Base-by-base conservation (phyloP, 495 filamentous ascomycete genomes). In the Penicillium desertorum region DNA sequence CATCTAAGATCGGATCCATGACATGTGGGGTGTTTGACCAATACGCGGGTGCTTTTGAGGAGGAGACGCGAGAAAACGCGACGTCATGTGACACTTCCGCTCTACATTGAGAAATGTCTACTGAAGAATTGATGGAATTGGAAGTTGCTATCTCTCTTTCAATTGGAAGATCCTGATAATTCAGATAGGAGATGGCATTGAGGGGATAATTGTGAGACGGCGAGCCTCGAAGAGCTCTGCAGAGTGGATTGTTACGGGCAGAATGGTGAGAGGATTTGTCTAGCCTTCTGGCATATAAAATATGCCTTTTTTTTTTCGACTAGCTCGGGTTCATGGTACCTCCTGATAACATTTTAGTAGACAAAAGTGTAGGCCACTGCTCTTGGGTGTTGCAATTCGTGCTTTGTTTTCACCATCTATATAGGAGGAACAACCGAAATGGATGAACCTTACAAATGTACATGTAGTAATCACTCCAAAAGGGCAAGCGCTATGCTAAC, bases 1-100 rank as follows among this genome's bases (percentile, higher is more conserved):
- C 89, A 65, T 83, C 68, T 46, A 97, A 80, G 46, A 92, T 83
- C 43, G 72, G 55, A 65, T 81, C 71, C 71, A 76, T 74, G 61
- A 54, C 55, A 62, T 62, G 52, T 58, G 44, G 56, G 51, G 37
- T 34, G 43, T 42, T n/a, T 46, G 47, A 25, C 29, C 51, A 43
- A 43, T 45, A 20, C 19, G 7, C 32, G 45, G 12, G 41, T 36
- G n/a, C 17, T 45, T 27, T 45, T 17, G 32, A 34, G 46, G 45
- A 46, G 20, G 50, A 45, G 46, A 67, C 67, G 63, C 63, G 63
- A 52, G 44, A 53, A 54, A 23, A 62, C 70, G 63, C 70, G 70
- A 32, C 58, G 57, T 72, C 70, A 72, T 62, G 68, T 71, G 70
- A 71, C 59, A 54, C 30, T 37, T 55, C 34, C 43, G 25, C 39